Conservation (phyloP, 1,284 basidiomycete genomes). For the Sanghuangporus sanghuang region DNA sequence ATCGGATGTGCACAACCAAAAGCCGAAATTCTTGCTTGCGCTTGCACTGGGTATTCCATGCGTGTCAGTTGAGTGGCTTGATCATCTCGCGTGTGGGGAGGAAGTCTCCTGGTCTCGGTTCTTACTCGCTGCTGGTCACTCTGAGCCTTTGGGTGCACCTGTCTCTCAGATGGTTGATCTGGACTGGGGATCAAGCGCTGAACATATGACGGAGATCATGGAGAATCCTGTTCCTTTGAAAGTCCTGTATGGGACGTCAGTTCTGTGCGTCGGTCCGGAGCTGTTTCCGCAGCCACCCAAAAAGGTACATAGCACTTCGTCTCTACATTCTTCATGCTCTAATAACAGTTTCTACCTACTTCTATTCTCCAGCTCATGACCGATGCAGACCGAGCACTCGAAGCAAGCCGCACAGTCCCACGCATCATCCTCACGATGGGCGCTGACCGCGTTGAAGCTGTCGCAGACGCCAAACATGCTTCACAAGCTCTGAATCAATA, state of each 20-base stretch:
- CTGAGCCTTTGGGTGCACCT: constrained; percentile 42
- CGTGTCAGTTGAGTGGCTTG: constrained; percentile 59
- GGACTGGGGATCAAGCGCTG: constrained; percentile 57
- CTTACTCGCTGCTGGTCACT: constrained; percentile 66
- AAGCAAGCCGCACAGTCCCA: constrained; percentile 29
- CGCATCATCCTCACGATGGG: constrained; percentile 72
- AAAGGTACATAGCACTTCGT: constrained; percentile 28
- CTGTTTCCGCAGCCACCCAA: constrained; percentile 43
- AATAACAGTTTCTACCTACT: not conserved
- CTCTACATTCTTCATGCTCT: not conserved
- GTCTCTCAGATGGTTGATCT: constrained; percentile 69
- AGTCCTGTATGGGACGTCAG: constrained; percentile 43
- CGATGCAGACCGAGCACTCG: constrained; percentile 1
- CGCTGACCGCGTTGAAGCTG: constrained; percentile 59
- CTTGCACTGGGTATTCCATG: constrained; percentile 85
- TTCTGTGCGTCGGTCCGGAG: constrained; percentile 53
- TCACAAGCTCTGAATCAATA: constrained; percentile 32
- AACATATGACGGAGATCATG: constrained; percentile 53
- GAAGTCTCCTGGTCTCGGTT: constrained; percentile 53
- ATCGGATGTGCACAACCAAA: constrained; percentile 58
- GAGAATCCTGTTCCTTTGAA: constrained; percentile 50
- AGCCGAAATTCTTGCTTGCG: constrained; percentile 76
- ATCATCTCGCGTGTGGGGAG: constrained; percentile 31
- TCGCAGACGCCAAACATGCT: constrained; percentile 34
- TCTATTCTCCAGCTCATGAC: not conserved